Evolutionary conservation across 805 yeast genomes (phyloP).

Genomic region (Ogataea allantospora): DNA sequence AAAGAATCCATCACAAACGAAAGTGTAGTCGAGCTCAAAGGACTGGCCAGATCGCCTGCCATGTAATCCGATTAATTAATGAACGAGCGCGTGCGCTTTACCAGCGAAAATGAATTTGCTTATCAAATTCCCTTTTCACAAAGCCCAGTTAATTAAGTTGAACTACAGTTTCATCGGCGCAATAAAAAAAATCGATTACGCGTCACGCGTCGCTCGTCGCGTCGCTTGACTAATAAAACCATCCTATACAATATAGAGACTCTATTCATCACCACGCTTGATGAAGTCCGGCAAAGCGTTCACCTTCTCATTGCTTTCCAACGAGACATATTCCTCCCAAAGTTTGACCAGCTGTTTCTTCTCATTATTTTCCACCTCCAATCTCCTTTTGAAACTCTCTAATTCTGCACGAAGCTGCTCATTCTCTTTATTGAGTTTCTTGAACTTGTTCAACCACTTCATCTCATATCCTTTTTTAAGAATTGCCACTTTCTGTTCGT

Average conservation of each 20-base stretch:
- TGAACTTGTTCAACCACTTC: slow-evolving; percentile 47
- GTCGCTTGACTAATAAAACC: too few species aligned
- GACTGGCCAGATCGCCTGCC: slow-evolving; percentile 6
- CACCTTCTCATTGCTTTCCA: slow-evolving; percentile 28
- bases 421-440: slow-evolving; percentile 41
- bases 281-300: slow-evolving; percentile 21
- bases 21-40: slow-evolving; percentile 7
- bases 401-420: slow-evolving; percentile 49
- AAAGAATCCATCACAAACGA: slow-evolving; percentile 9
- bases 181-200: slow-evolving; percentile 4
- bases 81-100: not conserved
- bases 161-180: not conserved
- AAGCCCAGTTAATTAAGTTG: not conserved
- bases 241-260: not conserved
- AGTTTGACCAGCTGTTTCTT: slow-evolving; percentile 55
- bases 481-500: slow-evolving; percentile 65
- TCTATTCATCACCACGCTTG: slow-evolving; percentile 11
- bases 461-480: slow-evolving; percentile 58
- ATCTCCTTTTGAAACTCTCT: slow-evolving; percentile 47
- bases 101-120: not conserved
- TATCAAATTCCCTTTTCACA: not conserved
- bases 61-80: not conserved
- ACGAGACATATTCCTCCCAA: slow-evolving; percentile 35
- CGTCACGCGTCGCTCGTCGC: slow-evolving; percentile 10
- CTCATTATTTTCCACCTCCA: slow-evolving; percentile 53